phyloP scores from a whole-genome alignment of 164 flowering plant genomes.

The Protea cynaroides region DNA sequence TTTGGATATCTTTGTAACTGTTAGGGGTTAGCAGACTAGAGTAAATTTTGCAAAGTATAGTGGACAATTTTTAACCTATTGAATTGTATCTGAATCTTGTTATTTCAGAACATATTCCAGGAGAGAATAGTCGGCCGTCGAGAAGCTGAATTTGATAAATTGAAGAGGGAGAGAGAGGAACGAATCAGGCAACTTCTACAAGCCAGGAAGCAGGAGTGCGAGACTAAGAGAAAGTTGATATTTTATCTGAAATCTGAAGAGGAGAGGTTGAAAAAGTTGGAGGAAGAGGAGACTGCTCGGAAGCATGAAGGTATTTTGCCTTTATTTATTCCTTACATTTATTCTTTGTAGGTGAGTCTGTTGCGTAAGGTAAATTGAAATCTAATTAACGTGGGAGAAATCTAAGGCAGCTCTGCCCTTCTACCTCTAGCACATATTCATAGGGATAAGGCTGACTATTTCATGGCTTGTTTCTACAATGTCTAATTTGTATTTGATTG shows the following conservation, averaged over 20 bases:
- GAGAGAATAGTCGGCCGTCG: conserved; percentile 48
- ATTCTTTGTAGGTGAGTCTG: neutral
- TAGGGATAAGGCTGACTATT: no score
- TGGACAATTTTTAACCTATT: neutral
- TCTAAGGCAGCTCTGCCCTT: neutral
- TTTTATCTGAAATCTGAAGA: conserved; percentile 60
- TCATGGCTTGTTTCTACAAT: neutral
- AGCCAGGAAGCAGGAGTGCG: conserved; percentile 51
- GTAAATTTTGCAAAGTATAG: neutral
- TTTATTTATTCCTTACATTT: neutral
- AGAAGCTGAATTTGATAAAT: conserved; percentile 45
- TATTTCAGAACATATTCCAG: conserved; percentile 53
- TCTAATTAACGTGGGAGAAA: no score
- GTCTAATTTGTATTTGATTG: neutral
- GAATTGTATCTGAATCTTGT: neutral
- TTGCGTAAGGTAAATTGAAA: neutral
- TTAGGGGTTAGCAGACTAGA: no score
- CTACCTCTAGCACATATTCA: no score
- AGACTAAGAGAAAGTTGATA: conserved; percentile 52
- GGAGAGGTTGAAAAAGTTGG: conserved; percentile 51
- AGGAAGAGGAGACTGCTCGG: conserved; percentile 79
- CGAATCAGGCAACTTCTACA: conserved; percentile 34
- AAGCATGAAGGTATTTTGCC: conserved; percentile 62
- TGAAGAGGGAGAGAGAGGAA: conserved; percentile 65
- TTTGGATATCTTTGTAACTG: no score